Evolutionary conservation across 176 grass and related monocot species (phyloP).

Genomic region (Puya raimondii): DNA sequence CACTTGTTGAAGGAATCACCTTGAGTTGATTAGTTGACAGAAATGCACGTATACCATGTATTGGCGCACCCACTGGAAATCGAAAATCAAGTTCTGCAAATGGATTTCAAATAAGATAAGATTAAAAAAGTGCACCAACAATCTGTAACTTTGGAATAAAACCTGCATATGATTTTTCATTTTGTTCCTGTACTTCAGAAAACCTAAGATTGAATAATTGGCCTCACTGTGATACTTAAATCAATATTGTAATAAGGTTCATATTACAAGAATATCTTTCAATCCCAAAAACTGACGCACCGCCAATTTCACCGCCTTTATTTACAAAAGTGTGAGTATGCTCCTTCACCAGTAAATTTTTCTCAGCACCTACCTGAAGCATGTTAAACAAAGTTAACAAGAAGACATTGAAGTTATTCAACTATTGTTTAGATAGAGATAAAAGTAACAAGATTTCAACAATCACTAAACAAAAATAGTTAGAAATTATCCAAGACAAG

Average conservation of each 20-base stretch:
- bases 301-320: conserved; percentile 73
- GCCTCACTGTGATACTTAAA: background rate
- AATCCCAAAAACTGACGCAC: conserved; percentile 30
- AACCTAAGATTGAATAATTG: background rate
- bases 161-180: background rate
- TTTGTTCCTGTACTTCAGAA: background rate
- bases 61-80: conserved; percentile 79
- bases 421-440: background rate
- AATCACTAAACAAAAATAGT: background rate
- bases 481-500: too few relatives aligned
- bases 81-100: conserved; percentile 95
- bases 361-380: conserved; percentile 77
- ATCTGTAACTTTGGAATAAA: background rate
- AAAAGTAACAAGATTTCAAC: background rate
- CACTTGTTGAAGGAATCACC: conserved; percentile 34
- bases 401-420: background rate
- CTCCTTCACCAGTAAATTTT: conserved; percentile 91
- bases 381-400: background rate
- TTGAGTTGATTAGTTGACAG: conserved; percentile 85
- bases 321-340: conserved; percentile 98
- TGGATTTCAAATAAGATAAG: conserved; percentile 14
- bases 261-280: background rate
- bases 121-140: background rate
- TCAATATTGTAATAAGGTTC: conserved; percentile 4
- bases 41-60: conserved; percentile 96